Base-by-base conservation (phyloP, 2,329 filamentous ascomycete genomes). In the Tolypocladium guangdongense region DNA sequence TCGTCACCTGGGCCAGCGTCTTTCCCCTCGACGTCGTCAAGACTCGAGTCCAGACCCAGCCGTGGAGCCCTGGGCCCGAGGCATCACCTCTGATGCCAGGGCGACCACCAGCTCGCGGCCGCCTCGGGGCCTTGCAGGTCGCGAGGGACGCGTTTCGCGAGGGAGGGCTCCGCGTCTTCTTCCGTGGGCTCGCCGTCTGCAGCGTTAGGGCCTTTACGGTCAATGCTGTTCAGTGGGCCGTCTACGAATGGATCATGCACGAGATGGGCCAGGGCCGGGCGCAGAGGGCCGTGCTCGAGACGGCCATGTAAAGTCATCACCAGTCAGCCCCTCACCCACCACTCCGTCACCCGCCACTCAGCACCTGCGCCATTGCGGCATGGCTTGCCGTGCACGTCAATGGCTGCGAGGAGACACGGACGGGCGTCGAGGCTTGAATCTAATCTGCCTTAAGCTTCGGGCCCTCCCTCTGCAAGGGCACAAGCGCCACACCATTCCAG, bases 1-100 rank as follows among this genome's bases (percentile, higher is more conserved):
- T 96, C 22, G 80, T 87, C 39, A 95, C 90, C 0, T 97, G 92
- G 92, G 84, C 82, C 5, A 92, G 87, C 54, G 83, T 97, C 32
- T 97, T 96, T 60, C 92, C 92, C 0, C 71, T 97, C 18, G 92
- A 97, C 68, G 86, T 96, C 48, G 78, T 97, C 64, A 97, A 97
- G 73, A 96, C 92, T 3, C 77, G 90, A 52, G 79, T 96, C n/a
- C 92, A 97, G 68, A 85, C 86, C 1, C 88, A 93, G 68, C 69
- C 67, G 4, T 65, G 66, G 37, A 45, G 54, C 59, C 46, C 51
- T 54, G 33, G 33, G 27, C 37, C 20, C 12, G 37, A 48, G 18
- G 27, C 32, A n/a, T 35, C n/a, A 3, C 37, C 41, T 36, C 35
- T 36, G 16, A 37, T 47, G 35, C 24, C 16, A 7, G 43, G 43